Conservation (phyloP, 768 basidiomycete genomes). For the Termitomyces sp. region DNA sequence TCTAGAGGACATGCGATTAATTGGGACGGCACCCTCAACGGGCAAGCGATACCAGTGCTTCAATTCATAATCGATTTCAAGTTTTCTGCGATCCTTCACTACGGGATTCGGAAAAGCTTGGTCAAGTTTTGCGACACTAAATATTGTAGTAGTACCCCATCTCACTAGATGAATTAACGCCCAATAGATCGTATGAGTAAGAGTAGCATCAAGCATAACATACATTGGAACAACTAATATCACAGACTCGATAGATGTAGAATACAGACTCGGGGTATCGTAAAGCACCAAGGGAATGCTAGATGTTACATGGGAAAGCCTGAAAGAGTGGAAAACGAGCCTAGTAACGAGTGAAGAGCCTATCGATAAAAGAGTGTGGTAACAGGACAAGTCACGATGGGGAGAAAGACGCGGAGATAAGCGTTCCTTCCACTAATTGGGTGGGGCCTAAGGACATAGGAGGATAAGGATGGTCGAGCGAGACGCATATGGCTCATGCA, state of each 20-base stretch:
- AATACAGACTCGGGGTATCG: neutral
- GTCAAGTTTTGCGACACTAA: too few species aligned
- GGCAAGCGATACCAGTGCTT: too few species aligned
- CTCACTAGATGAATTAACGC: neutral
- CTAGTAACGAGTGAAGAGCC: neutral
- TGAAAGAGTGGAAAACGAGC: neutral
- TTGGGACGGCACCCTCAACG: too few species aligned
- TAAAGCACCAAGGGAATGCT: neutral
- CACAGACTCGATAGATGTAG: neutral
- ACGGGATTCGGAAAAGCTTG: too few species aligned
- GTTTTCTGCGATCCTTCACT: too few species aligned
- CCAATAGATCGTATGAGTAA: neutral
- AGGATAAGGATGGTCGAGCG: neutral
- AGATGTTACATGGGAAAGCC: neutral
- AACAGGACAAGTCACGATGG: neutral
- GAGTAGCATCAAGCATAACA: neutral
- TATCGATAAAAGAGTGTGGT: neutral
- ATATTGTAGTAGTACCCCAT: too few species aligned
- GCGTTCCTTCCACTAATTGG: too few species aligned
- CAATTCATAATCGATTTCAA: too few species aligned
- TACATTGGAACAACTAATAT: neutral
- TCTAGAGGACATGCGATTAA: too few species aligned
- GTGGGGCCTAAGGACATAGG: too few species aligned
- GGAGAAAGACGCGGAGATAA: too few species aligned
- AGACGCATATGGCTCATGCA: slow-evolving; percentile 1